Evolutionary conservation across 495 filamentous ascomycete genomes (phyloP).

Genomic region (Aspergillus sclerotiicarbonarius): DNA sequence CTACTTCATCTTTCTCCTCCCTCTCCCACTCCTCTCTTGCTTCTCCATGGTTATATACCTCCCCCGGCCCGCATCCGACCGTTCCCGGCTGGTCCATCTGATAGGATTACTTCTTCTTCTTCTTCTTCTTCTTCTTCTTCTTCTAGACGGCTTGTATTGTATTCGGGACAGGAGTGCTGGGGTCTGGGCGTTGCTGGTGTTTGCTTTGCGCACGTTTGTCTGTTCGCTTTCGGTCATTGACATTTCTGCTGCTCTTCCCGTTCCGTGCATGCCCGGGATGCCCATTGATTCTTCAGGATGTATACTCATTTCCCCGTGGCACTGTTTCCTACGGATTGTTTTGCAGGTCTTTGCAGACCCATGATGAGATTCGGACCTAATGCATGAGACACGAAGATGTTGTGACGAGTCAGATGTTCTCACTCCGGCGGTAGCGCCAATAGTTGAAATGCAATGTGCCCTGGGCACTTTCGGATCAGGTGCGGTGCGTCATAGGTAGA

Average conservation of each 20-base stretch:
- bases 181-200: constrained; percentile 30
- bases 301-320: constrained; percentile 7
- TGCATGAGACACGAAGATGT: constrained; percentile 26
- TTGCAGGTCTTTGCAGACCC: constrained; percentile 11
- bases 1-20: constrained; percentile 26
- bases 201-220: not conserved
- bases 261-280: constrained; percentile 18
- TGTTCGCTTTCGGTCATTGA: constrained; percentile 10
- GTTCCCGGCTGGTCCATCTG: constrained; percentile 32
- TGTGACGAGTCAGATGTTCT: constrained; percentile 20
- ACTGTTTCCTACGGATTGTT: constrained; percentile 8
- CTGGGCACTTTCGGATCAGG: constrained; percentile 4
- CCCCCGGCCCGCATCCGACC: constrained; percentile 27
- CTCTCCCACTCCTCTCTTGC: constrained; percentile 22
- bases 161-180: constrained; percentile 31
- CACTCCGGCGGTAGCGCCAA: not conserved
- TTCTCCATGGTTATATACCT: constrained; percentile 16
- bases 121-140: constrained; percentile 18
- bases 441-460: constrained; percentile 16
- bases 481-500: constrained; percentile 1
- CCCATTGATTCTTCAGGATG: constrained; percentile 17
- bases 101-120: constrained; percentile 33
- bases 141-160: constrained; percentile 51
- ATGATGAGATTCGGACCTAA: constrained; percentile 27
- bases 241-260: constrained; percentile 16